Base-by-base conservation (phyloP, 495 filamentous ascomycete species). In the Margaritispora aquatica region DNA sequence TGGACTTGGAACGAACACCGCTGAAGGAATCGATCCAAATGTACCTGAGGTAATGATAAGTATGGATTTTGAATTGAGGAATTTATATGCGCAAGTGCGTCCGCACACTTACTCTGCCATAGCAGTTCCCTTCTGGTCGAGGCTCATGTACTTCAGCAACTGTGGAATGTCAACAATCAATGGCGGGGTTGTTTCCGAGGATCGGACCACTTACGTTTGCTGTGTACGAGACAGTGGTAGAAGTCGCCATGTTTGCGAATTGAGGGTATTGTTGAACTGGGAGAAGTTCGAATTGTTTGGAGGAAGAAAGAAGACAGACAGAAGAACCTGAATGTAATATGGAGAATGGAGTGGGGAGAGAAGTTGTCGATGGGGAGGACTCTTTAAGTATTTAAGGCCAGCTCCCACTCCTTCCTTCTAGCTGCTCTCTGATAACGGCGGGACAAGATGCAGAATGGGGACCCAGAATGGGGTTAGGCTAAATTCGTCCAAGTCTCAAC, bases 11-110 rank as follows among this genome's bases (percentile, higher is more conserved):
- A 61, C 92, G 89, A 65, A 86, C 79, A 62, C 86, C 88, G 69
- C 86, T 87, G 59, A 73, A 71, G 65, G 84, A 74, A 72, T 98
- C 94, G 68, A 98, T 92, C 94, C 94, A 98, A 79, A 98, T 86
- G 80, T 97, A 98, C 55, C 64, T 67, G 23, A n/a, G 5, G 20
- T 51, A 59, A 26, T 34, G n/a, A n/a, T n/a, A 23, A 46, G 22
- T 10, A 20, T 20, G 10, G 26, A 51, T 24, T 31, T 7, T 21
- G 20, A 59, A 26, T 20, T 38, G 41, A n/a, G n/a, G n/a, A n/a
- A n/a, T n/a, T n/a, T n/a, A n/a, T n/a, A n/a, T n/a, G 20, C 48
- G 49, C 5, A 26, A 54, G 23, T 11, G 21, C 44, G 20, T 17
- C 8, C 20, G 31, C 11, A 55, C 23, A 50, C 64, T 63, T 97